Percentiles rank a stretch among this genome's conserved stretches.
phyloP scores from a whole-genome alignment of 164 flowering plant species.

The Stephania japonica region DNA sequence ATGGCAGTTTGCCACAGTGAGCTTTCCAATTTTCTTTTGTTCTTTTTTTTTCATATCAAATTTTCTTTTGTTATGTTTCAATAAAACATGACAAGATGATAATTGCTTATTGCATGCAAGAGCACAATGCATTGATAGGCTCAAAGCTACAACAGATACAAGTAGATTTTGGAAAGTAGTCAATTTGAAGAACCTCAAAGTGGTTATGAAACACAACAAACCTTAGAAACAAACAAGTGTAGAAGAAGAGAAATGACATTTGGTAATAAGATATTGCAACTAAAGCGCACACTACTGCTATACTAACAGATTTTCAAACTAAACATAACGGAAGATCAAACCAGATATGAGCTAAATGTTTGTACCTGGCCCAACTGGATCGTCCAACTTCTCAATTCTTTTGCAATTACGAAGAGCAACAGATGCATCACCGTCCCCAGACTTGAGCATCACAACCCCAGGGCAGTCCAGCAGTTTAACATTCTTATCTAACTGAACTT shows the following conservation, averaged over 20 bases:
- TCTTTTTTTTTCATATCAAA: too few species aligned
- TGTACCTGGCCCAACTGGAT: conserved; percentile 80
- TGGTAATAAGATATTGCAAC: too few species aligned
- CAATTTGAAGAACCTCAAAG: not conserved
- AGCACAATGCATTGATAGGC: too few species aligned
- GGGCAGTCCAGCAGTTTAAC: conserved; percentile 95
- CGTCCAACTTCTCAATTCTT: conserved; percentile 90
- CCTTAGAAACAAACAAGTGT: not conserved
- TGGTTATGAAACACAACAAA: not conserved
- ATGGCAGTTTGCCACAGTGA: too few species aligned
- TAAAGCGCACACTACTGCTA: too few species aligned
- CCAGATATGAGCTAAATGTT: not conserved
- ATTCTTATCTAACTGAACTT: conserved; percentile 88
- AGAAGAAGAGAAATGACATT: too few species aligned
- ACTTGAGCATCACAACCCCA: conserved; percentile 91
- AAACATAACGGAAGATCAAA: not conserved
- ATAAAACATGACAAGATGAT: too few species aligned
- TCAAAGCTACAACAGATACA: too few species aligned
- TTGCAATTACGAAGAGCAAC: conserved; percentile 90
- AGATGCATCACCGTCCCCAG: conserved; percentile 62
- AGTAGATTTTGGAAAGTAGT: not conserved
- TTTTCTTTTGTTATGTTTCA: too few species aligned
- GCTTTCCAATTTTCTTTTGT: too few species aligned
- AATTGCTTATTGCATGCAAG: too few species aligned
- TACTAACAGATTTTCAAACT: not conserved